phyloP scores from a whole-genome alignment of 2,329 filamentous ascomycete genomes.

The Xylaria sp. region DNA sequence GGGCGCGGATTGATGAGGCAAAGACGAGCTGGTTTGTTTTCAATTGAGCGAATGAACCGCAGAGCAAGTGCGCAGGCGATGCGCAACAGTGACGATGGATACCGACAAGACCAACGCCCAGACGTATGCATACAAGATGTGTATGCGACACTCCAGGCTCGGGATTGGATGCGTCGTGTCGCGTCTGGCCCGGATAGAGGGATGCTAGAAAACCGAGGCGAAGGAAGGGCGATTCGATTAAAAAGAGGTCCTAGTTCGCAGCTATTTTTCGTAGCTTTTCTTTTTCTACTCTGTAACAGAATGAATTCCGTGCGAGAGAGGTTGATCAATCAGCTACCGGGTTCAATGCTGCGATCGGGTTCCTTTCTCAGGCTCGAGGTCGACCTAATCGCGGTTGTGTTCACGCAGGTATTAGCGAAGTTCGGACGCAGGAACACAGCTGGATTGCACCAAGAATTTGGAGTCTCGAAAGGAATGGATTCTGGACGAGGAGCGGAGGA shows the following conservation, averaged over 20 bases:
- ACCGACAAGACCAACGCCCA: not conserved
- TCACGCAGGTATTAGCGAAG: not conserved
- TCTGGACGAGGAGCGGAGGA: not conserved
- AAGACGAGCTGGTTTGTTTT: not conserved
- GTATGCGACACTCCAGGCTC: not conserved
- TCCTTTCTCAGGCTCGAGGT: too few species aligned
- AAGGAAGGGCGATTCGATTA: not conserved
- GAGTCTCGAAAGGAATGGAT: not conserved
- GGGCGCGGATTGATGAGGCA: not conserved
- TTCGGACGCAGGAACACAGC: not conserved
- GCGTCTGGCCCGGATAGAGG: not conserved
- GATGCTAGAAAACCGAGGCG: not conserved
- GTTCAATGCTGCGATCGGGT: too few species aligned
- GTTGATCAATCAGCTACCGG: too few species aligned
- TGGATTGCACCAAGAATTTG: not conserved
- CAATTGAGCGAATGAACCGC: not conserved
- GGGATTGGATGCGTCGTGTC: not conserved
- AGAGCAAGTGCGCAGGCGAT: not conserved
- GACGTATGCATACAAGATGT: not conserved
- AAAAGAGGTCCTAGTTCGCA: not conserved
- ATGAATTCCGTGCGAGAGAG: too few species aligned
- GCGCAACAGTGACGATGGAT: not conserved
- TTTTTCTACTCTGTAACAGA: not conserved
- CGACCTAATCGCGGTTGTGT: too few species aligned
- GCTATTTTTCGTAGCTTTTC: not conserved